Evolutionary conservation across 2,329 filamentous ascomycete genomes (phyloP).

Genomic region (Hymenoscyphus occultus): DNA sequence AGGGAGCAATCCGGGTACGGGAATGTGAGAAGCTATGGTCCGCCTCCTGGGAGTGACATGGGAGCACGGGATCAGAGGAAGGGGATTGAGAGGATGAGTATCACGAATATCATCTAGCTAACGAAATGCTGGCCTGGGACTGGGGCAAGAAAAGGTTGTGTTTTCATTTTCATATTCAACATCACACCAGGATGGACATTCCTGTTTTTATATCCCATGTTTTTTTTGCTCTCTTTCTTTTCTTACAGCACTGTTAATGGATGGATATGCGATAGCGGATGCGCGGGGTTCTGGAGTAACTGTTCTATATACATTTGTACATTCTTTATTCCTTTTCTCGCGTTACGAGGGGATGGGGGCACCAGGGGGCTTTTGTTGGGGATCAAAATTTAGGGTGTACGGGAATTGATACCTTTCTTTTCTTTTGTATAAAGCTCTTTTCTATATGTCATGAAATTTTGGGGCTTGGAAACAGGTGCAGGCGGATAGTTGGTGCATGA

Average conservation of each 20-base stretch:
- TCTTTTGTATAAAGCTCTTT: not conserved
- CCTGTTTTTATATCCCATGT: not conserved
- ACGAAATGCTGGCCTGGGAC: not conserved
- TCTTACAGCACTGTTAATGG: not conserved
- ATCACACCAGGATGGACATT: not conserved
- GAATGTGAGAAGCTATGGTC: slow-evolving; percentile 5
- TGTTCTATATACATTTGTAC: not conserved
- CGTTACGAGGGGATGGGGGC: not conserved
- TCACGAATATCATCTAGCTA: slow-evolving; percentile 32
- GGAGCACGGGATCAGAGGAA: slow-evolving; percentile 17
- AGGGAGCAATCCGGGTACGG: slow-evolving; percentile 26
- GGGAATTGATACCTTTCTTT: not conserved
- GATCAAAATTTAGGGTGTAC: not conserved
- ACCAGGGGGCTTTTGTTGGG: not conserved
- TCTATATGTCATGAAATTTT: not conserved
- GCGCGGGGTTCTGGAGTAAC: not conserved
- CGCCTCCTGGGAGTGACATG: slow-evolving; percentile 1
- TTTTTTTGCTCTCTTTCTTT: not conserved
- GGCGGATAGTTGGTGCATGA: not conserved
- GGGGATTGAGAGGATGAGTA: slow-evolving; percentile 33
- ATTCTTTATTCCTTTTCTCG: not conserved
- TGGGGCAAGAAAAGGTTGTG: not conserved
- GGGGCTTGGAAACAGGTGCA: not conserved
- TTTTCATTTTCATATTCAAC: no score
- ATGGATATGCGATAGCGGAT: not conserved